Evolutionary conservation across 106 monocot genomes (phyloP).

Genomic region (Hemerocallis citrina): DNA sequence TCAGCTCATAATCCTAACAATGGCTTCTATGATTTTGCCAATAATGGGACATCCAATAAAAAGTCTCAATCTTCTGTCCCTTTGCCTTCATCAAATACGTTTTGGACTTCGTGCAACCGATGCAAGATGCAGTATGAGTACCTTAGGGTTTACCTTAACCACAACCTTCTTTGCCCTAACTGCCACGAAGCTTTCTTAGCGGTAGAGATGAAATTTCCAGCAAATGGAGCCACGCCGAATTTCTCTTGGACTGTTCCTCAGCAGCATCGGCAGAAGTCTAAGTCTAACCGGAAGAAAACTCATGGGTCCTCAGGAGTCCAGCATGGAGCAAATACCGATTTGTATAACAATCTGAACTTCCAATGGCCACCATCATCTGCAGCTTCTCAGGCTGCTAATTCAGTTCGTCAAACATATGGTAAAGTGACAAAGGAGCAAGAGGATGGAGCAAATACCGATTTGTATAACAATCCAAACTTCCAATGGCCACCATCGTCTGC

Average conservation of each 20-base stretch:
- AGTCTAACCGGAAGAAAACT: constrained; percentile 16
- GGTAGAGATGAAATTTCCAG: constrained; percentile 35
- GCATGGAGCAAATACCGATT: constrained; percentile 6
- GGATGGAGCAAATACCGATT: constrained; percentile 10
- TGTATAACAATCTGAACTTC: constrained; percentile 15
- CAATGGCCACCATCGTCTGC: constrained; percentile 22
- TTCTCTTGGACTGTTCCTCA: constrained; percentile 20
- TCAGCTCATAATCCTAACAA: constrained; percentile 6
- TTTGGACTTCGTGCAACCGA: constrained; percentile 65
- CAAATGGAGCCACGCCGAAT: constrained; percentile 23
- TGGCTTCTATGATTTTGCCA: constrained; percentile 23
- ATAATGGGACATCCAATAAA: constrained; percentile 4
- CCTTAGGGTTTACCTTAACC: constrained; percentile 56
- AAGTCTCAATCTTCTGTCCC: neutral
- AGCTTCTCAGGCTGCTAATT: constrained; percentile 21
- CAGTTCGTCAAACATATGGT: constrained; percentile 36
- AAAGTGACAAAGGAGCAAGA: constrained; percentile 34
- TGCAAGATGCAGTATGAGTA: constrained; percentile 80
- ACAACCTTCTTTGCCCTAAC: constrained; percentile 66
- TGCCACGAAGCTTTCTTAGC: constrained; percentile 63
- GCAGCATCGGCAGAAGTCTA: constrained; percentile 7
- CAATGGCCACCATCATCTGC: constrained; percentile 20
- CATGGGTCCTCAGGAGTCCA: constrained; percentile 3
- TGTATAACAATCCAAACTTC: constrained; percentile 18
- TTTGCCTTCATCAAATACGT: constrained; percentile 16